phyloP scores from a whole-genome alignment of 2,329 filamentous ascomycete species.

The Fusarium dimerum region DNA sequence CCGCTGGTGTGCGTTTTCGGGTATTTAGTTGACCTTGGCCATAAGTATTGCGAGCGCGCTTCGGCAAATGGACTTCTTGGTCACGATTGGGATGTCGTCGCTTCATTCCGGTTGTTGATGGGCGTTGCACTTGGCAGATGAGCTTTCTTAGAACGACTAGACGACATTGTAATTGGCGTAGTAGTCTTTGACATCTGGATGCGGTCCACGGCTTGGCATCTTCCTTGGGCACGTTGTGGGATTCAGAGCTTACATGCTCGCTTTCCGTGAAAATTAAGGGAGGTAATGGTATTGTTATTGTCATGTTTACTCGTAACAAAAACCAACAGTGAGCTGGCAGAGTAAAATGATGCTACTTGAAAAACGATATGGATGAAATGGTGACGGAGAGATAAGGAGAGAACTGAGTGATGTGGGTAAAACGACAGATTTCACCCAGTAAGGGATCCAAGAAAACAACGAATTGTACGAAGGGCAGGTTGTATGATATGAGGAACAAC shows the following conservation, averaged over 20 bases:
- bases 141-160: conserved; percentile 42
- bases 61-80: conserved; percentile 13
- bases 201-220: conserved; percentile 47
- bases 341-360: no score
- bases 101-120: conserved; percentile 20
- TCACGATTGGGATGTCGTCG: conserved; percentile 12
- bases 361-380: conserved; percentile 5
- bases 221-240: conserved; percentile 6
- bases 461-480: no score
- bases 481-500: not conserved
- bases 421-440: not conserved
- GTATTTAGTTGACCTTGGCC: conserved; percentile 19
- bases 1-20: conserved; percentile 6
- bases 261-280: conserved; percentile 19
- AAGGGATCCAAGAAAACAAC: no score
- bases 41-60: conserved; percentile 35
- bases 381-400: not conserved
- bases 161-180: conserved; percentile 48
- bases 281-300: not conserved
- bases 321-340: no score
- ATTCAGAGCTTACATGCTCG: not conserved
- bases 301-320: no score
- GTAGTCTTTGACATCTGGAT: conserved; percentile 46
- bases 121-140: conserved; percentile 21
- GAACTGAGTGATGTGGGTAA: not conserved